These are phyloP conservation scores for Geranium incanum DNA, from an alignment of 441 rosid genomes.

Conservation along the genomic window DNA sequence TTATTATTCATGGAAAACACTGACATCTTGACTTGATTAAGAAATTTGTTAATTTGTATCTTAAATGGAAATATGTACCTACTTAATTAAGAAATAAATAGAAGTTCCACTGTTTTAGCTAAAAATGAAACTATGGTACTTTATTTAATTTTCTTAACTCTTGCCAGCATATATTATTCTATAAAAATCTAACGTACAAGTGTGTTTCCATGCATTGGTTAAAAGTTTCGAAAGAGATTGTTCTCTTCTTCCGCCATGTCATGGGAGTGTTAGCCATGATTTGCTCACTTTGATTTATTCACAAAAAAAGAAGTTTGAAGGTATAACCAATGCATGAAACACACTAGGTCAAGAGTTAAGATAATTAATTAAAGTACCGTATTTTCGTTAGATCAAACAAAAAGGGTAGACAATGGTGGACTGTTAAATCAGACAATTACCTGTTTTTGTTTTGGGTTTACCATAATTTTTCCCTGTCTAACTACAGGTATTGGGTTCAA, in stretches of 20 bases:
- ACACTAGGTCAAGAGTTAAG: too few relatives aligned
- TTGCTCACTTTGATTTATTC: too few relatives aligned
- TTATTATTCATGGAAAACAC: not conserved
- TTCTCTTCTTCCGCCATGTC: too few relatives aligned
- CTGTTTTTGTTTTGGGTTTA: not conserved
- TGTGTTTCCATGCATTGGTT: not conserved
- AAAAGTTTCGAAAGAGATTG: not conserved
- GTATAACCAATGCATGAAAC: too few relatives aligned
- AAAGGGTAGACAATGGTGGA: too few relatives aligned
- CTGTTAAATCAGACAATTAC: too few relatives aligned
- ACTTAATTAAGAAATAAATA: too few relatives aligned
- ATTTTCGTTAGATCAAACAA: too few relatives aligned
- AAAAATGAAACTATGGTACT: not conserved
- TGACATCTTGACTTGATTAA: not conserved
- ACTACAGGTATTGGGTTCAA: constrained; percentile 66
- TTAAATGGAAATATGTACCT: not conserved
- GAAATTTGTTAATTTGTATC: not conserved
- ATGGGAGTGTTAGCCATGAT: too few relatives aligned
- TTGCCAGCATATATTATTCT: not conserved
- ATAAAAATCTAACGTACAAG: not conserved
- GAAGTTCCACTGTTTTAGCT: not conserved
- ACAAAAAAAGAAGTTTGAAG: too few relatives aligned
- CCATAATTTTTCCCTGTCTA: not conserved
- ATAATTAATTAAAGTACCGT: too few relatives aligned
- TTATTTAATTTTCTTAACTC: not conserved